Base-by-base conservation (phyloP, 2,329 filamentous ascomycete species). In the Verticillium isaacii region DNA sequence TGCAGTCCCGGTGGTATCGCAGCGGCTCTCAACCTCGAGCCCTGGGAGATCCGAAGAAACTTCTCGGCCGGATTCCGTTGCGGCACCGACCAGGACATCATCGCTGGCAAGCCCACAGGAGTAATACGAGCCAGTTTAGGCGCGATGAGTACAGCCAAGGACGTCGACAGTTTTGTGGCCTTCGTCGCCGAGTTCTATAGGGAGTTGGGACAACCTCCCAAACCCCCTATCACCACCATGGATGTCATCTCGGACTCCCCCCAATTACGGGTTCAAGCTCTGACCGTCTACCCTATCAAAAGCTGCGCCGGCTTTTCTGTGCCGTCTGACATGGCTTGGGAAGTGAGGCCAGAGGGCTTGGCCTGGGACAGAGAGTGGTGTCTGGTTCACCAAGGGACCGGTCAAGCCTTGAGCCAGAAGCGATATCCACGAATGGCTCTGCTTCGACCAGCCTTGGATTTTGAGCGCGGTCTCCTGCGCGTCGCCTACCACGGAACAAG, bases 301-400 rank as follows among this genome's bases (percentile, higher is more conserved):
- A 97, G 93, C 72, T 98, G 95, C 69, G 91, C 88, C 17, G 91
- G 91, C 0, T 96, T 90, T 72, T 79, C 79, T 39, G 81, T 98
- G 34, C 89, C 92, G 1, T 64, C 76, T 0, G 82, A 79, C 2
- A 78, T 77, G 8, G 71, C 80, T 15, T 99, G 95, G 95, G 87
- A 91, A 68, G 82, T 98, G 23, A 86, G 85, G 61, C 80, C 84
- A 8, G 93, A 97, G 76, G 95, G 95, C 0, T 80, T 99, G 2
- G 90, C 88, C 9, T 98, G 94, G 93, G 95, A 99, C 73, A 85
- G 95, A 64, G 94, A 98, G 78, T 99, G 95, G 94, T 98, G 94
- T 75, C 79, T 99, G 23, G 82, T 99, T 15, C 93, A 97, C 72
- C 85, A 88, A 70, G 93, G 92, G 54, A 96, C 93, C 1, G 90